Evolutionary conservation across 73 alveolate species (phyloP).

Genomic region (Stentor coeruleus): DNA sequence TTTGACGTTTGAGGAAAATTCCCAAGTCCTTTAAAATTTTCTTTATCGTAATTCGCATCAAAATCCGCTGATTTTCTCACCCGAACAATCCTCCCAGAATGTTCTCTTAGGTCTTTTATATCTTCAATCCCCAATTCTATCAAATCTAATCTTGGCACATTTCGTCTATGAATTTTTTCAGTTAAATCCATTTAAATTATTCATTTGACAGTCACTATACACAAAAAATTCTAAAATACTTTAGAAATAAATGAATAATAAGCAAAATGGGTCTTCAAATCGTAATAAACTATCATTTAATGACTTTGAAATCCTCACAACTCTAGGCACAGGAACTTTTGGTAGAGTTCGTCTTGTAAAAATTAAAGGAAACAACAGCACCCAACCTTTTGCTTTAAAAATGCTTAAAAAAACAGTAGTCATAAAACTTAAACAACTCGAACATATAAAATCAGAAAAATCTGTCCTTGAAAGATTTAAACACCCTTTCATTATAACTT

Average conservation of each 20-base stretch:
- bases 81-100: no score
- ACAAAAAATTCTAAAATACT: not conserved
- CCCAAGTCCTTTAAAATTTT: no score
- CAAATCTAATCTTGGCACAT: no score
- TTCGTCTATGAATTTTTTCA: no score
- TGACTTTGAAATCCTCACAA: slow-evolving; percentile 54
- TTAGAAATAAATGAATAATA: not conserved
- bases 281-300: slow-evolving; percentile 37
- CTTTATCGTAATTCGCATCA: no score
- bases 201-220: no score
- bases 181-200: no score
- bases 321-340: slow-evolving; percentile 95
- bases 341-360: slow-evolving; percentile 92
- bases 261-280: no score
- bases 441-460: slow-evolving; percentile 53
- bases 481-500: slow-evolving; percentile 48
- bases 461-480: slow-evolving; percentile 28
- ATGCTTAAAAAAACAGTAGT: slow-evolving; percentile 90
- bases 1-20: no score
- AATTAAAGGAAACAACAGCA: slow-evolving; percentile 43
- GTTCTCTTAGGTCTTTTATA: no score
- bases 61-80: no score
- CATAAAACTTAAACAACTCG: slow-evolving; percentile 76
- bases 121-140: no score
- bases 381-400: slow-evolving; percentile 89